Base-by-base conservation (phyloP, 75 land plant species). In the Pinus albicaulis region DNA sequence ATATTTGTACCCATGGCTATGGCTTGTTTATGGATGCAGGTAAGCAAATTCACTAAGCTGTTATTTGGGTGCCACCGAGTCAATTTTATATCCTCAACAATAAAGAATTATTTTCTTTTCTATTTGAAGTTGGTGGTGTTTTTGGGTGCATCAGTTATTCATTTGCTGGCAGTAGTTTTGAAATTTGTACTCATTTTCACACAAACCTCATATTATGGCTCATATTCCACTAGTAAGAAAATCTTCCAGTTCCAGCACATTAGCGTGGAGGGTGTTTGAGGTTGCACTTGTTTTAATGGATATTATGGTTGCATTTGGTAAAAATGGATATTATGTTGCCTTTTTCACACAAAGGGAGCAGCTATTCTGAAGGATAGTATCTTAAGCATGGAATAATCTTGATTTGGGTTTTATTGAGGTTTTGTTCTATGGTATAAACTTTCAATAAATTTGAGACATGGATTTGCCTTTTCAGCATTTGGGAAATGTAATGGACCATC, bases 1-100 rank as follows among this genome's bases (percentile, higher is more conserved):
- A 80, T 98, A 65, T 87, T 98, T 60, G n/a, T 92, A 59, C 97
- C 99, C 11, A 88, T 98, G 85, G 88, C 91, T 15, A 75, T 87
- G 74, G 82, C 85, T 68, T 90, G 93, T 82, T 59, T 92, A 69
- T 95, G 95, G 95, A 93, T 98, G 93, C 99, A 98, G 93, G 99
- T 98, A 79, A 57, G 78, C 52, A 44, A 70, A 3, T 61, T 76
- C 72, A 16, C 34, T 22, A 7, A 24, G 20, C 74, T 44, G 36
- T 19, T 76, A 28, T 76, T 38, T 26, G 19, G 53, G 13, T 68
- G 53, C 52, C n/a, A 44, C 48, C n/a, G 6, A 68, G 41, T 68
- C 13, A 20, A 19, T 41, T 68, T 22, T 68, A 41, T 68, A 12
- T 68, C 7, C 7, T 68, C n/a, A 10, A 68, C 41, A 17, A 68